Evolutionary conservation across 768 basidiomycete genomes (phyloP).

Genomic region (Hericium erinaceus): DNA sequence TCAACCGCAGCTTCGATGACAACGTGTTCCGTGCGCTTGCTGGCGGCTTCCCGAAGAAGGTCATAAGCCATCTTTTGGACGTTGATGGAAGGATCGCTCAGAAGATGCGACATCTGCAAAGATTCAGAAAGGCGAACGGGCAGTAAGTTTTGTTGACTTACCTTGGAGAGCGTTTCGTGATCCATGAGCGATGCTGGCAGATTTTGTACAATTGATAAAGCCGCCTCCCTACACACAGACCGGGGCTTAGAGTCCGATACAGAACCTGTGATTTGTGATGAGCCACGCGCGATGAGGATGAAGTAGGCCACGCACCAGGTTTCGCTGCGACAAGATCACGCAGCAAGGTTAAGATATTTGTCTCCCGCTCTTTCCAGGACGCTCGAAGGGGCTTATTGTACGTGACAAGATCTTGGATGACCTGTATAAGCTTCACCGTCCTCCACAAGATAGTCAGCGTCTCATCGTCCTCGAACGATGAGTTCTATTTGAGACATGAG

Average conservation of each 20-base stretch:
- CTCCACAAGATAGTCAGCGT: conserved; percentile 58
- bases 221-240: conserved; percentile 55
- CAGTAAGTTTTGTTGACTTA: conserved; percentile 16
- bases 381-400: conserved; percentile 69
- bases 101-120: conserved; percentile 68
- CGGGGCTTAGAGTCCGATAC: conserved; percentile 42
- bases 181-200: conserved; percentile 55
- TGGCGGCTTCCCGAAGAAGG: conserved; percentile 60
- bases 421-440: conserved; percentile 56
- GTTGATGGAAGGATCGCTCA: conserved; percentile 50
- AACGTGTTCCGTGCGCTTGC: conserved; percentile 68
- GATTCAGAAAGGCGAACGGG: neutral
- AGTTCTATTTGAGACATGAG: conserved; percentile 32
- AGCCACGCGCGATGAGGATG: neutral
- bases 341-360: conserved; percentile 45
- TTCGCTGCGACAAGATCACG: conserved; percentile 47
- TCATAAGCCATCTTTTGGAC: conserved; percentile 76
- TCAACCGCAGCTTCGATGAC: conserved; percentile 86
- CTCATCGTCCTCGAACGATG: conserved; percentile 45
- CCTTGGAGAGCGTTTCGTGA: conserved; percentile 55
- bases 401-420: conserved; percentile 57
- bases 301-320: conserved; percentile 32
- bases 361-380: conserved; percentile 54
- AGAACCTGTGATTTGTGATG: conserved; percentile 7
- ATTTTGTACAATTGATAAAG: conserved; percentile 59